Base-by-base conservation (phyloP, 805 yeast genomes). In the Candida dajiaensis region DNA sequence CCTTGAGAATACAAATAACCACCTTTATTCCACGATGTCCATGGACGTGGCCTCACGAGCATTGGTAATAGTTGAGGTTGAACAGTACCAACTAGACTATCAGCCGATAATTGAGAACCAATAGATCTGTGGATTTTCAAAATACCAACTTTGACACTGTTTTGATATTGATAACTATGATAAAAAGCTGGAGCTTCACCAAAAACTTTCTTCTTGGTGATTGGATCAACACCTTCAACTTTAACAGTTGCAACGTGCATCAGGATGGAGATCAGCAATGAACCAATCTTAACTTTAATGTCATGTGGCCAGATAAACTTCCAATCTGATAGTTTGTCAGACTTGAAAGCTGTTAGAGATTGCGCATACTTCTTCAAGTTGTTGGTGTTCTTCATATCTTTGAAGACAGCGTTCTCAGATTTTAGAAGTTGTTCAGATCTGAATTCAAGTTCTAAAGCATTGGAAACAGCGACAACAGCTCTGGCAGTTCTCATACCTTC, bases 21-120 rank as follows among this genome's bases (percentile, higher is more conserved):
- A 54, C 99, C 99, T 46, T 77, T 77, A 58, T 83, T 81, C 77
- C 83, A 82, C 11, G 80, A 68, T 0, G 80, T 75, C 99, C 99
- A 94, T 6, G 89, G 88, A 46, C 81, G 71, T n/a, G 99, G 99
- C 51, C 80, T 78, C 9, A 86, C 84, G 42, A 94, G 71, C 99
- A 94, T 94, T 9, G 99, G 99, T 44, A 94, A 71, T 50, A 78
- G 73, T 63, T 92, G 97, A 0, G 98, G 96, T 57, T 81, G 87
- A 5, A 85, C 79, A 1, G 85, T 73, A 43, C 83, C 83, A 21
- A 74, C 72, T 7, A 81, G 67, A 29, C 79, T 71, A 42, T 83
- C 89, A 3, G 83, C 80, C 10, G 88, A 81, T 43, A 94, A 65
- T 56, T 78, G 80, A 25, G 76, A 73, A 4, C 83, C 77, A 43